phyloP scores from a whole-genome alignment of 2,329 filamentous ascomycete species.

The Fragosphaeria purpurea region DNA sequence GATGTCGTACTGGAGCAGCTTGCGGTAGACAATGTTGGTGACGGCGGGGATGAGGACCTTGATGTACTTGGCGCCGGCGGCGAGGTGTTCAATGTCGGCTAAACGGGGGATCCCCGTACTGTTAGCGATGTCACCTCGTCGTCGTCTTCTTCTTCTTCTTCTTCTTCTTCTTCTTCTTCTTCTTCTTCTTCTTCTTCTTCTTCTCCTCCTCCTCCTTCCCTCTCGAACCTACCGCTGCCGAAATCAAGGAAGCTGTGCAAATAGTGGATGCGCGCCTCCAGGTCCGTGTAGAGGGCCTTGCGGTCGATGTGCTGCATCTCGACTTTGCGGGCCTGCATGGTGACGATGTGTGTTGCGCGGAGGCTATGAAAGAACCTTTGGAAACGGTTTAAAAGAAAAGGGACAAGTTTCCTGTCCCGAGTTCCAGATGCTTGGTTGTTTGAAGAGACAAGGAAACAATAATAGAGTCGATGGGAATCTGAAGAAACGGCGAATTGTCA shows the following conservation, averaged over 20 bases:
- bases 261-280: conserved; percentile 61
- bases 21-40: conserved; percentile 77
- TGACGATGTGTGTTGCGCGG: neutral
- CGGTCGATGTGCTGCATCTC: conserved; percentile 52
- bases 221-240: conserved; percentile 45
- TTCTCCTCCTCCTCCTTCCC: too few relatives aligned
- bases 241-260: conserved; percentile 71
- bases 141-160: neutral
- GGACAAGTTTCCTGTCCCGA: too few relatives aligned
- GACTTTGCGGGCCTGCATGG: conserved; percentile 10
- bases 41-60: conserved; percentile 73
- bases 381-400: too few relatives aligned
- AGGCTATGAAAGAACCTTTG: too few relatives aligned
- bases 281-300: conserved; percentile 59
- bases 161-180: too few relatives aligned
- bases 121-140: neutral
- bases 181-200: too few relatives aligned
- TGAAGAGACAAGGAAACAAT: too few relatives aligned
- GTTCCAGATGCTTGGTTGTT: too few relatives aligned
- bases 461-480: too few relatives aligned
- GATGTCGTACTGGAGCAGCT: conserved; percentile 71
- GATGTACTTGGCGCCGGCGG: conserved; percentile 63
- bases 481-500: too few relatives aligned
- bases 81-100: conserved; percentile 65
- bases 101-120: neutral